Base-by-base conservation (phyloP, 306 rosid species). In the Potentilla sterilis region DNA sequence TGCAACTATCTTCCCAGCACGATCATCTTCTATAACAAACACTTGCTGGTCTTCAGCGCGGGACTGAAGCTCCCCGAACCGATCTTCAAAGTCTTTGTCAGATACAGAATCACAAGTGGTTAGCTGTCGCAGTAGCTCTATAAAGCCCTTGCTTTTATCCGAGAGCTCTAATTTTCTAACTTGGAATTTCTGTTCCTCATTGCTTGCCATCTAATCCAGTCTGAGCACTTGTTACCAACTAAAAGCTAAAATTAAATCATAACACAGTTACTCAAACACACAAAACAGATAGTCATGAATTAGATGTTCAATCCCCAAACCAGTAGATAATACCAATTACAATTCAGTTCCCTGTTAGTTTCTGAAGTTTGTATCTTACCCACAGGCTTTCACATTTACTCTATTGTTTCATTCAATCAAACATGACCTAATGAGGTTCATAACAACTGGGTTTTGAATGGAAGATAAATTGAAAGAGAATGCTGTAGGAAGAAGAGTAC, bases 81-180 rank as follows among this genome's bases (percentile, higher is more conserved):
- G 81, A 54, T 86, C 86, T 80, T 87, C 86, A n/a, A 93, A 91
- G 19, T 89, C 87, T 68, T 86, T 70, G 51, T 91, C 87, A 7
- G 92, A 80, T 8, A 91, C 90, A 28, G 86, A 88, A 82, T 89
- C 96, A 46, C 96, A 93, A 43, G 87, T 84, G 40, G 85, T 91
- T 2, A 91, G 89, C 49, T 93, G 98, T 59, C 47, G 90, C 70
- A 93, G 78, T 18, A 93, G 81, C 82, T 91, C 86, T 19, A 86
- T 79, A 75, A 91, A 93, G 12, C 96, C 96, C 80, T 89, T 93
- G 58, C 83, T 77, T 83, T 88, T 91, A 82, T 93, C 98, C 0
- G 88, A 83, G 54, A 88, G 77, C 84, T 88, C 87, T 35, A 91
- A 62, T 61, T 63, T 89, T 73, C 93, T 82, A 4, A 83, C 88